Conservation (phyloP, 495 filamentous ascomycete genomes). For the Podospora bellae-mahoneyi region DNA sequence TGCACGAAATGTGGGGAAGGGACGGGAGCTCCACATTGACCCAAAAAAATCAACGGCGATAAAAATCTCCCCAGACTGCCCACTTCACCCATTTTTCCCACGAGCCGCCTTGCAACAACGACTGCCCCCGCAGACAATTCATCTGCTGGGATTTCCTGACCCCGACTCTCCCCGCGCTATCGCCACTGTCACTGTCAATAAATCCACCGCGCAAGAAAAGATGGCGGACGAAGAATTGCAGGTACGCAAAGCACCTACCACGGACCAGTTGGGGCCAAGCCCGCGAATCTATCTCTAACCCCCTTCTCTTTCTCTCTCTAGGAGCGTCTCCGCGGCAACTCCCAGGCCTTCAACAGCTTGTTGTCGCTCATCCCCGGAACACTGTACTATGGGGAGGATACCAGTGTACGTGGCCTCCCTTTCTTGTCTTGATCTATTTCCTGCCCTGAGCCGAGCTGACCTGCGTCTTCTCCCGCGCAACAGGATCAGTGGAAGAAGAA, state of each 20-base stretch:
- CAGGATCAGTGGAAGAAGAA: constrained; percentile 84
- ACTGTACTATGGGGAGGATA: constrained; percentile 85
- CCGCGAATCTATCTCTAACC: constrained; percentile 15
- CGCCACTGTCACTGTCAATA: not conserved
- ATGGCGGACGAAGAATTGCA: constrained; percentile 33
- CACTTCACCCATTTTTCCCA: constrained; percentile 26
- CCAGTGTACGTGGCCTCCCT: constrained; percentile 61
- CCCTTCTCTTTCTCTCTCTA: constrained; percentile 30
- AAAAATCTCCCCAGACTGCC: constrained; percentile 32
- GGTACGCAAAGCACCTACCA: constrained; percentile 22
- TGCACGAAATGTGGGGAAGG: constrained; percentile 17
- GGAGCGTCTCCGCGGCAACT: constrained; percentile 83
- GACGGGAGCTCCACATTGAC: constrained; percentile 28
- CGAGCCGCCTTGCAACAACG: constrained; percentile 17
- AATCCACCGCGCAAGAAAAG: constrained; percentile 11
- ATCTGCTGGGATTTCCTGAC: not conserved
- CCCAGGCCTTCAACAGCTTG: constrained; percentile 84
- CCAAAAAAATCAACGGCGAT: constrained; percentile 35
- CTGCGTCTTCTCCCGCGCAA: constrained; percentile 11
- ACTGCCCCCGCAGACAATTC: constrained; percentile 7
- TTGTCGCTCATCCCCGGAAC: constrained; percentile 91
- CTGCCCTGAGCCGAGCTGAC: not conserved
- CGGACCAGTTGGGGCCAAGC: not conserved
- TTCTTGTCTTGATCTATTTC: not conserved
- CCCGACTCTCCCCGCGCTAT: not conserved